Evolutionary conservation across 148 eudicot genomes (phyloP).

Genomic region (Camellia sinensis): DNA sequence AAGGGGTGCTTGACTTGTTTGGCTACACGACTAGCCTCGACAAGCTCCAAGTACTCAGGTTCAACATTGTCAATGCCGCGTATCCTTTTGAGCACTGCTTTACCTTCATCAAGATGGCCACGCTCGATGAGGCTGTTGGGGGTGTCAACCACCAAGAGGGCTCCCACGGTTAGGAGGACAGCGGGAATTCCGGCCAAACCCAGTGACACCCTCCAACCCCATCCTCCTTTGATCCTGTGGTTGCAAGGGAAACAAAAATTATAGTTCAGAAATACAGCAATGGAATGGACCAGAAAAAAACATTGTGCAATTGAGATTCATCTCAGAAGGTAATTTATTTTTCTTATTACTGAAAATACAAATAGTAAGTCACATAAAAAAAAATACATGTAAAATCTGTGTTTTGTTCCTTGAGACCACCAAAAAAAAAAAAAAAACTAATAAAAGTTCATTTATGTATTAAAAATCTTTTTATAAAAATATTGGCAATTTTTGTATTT

Average conservation of each 20-base stretch:
- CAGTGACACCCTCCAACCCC: slow-evolving; percentile 91
- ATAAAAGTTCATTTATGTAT: too few relatives aligned
- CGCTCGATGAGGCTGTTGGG: slow-evolving; percentile 91
- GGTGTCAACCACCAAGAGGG: slow-evolving; percentile 70
- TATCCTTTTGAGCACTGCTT: slow-evolving; percentile 60
- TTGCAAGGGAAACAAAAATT: not conserved
- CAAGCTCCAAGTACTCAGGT: slow-evolving; percentile 74
- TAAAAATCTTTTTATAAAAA: too few relatives aligned
- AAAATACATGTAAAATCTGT: too few relatives aligned
- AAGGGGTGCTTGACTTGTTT: slow-evolving; percentile 73
- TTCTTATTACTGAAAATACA: too few relatives aligned
- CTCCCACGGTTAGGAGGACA: slow-evolving; percentile 57
- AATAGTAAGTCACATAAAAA: too few relatives aligned
- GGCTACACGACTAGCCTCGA: slow-evolving; percentile 77
- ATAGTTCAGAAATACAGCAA: slow-evolving; percentile 28
- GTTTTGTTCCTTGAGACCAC: too few relatives aligned
- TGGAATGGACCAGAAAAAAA: too few relatives aligned
- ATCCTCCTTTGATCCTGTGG: slow-evolving; percentile 72
- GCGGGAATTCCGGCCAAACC: slow-evolving; percentile 91
- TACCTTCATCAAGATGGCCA: slow-evolving; percentile 77
- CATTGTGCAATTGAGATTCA: too few relatives aligned
- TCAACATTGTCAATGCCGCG: slow-evolving; percentile 89
- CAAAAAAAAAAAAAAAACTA: too few relatives aligned
- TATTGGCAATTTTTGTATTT: too few relatives aligned
- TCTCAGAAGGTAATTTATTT: too few relatives aligned